These are phyloP conservation scores for Neostapfia colusana DNA, from an alignment of 176 grass and related monocot genomes.

Conservation along the genomic window DNA sequence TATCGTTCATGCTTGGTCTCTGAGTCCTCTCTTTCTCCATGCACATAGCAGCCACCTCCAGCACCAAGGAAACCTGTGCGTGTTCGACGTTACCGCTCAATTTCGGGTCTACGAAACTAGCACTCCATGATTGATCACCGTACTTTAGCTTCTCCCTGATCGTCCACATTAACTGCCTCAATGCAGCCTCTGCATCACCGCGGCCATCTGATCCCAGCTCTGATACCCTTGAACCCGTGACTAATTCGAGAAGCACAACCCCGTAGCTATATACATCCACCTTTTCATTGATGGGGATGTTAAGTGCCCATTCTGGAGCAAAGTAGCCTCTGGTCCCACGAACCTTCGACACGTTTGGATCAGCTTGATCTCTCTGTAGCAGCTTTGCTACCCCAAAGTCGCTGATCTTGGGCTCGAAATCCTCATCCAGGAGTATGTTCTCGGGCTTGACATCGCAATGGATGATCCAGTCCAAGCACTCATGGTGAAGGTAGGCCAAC, in stretches of 20 bases:
- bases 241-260: slow-evolving; percentile 35
- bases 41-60: slow-evolving; percentile 16
- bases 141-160: slow-evolving; percentile 15
- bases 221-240: background rate
- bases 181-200: background rate
- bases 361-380: slow-evolving; percentile 16
- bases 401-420: slow-evolving; percentile 41
- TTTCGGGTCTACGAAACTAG: slow-evolving; percentile 19
- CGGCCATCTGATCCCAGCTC: background rate
- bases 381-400: slow-evolving; percentile 39
- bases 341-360: slow-evolving; percentile 31
- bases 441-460: slow-evolving; percentile 41
- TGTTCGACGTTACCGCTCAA: background rate
- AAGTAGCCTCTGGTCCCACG: slow-evolving; percentile 24
- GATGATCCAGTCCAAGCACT: slow-evolving; percentile 34
- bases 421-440: slow-evolving; percentile 33
- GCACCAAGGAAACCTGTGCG: background rate
- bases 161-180: slow-evolving; percentile 13
- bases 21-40: slow-evolving; percentile 26
- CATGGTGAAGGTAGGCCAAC: slow-evolving; percentile 39
- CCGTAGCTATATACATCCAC: slow-evolving; percentile 35
- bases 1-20: slow-evolving; percentile 23
- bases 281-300: slow-evolving; percentile 30
- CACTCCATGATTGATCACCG: slow-evolving; percentile 22
- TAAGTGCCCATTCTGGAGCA: slow-evolving; percentile 33